phyloP scores from a whole-genome alignment of 1,284 basidiomycete species.

The Fistulina hepatica region DNA sequence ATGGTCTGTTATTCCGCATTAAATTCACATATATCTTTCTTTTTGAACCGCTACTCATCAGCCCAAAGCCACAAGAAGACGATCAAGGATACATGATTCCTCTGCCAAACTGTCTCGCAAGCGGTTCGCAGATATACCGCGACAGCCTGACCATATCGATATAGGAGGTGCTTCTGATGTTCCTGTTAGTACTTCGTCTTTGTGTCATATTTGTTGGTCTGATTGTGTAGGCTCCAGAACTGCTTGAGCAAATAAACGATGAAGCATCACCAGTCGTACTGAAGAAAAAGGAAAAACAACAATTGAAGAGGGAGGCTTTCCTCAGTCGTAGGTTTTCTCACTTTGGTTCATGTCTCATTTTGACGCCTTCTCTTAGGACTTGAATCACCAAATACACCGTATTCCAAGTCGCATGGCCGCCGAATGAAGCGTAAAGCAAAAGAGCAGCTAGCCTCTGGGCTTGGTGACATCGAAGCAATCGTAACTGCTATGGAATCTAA shows the following conservation, averaged over 20 bases:
- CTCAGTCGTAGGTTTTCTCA: constrained; percentile 40
- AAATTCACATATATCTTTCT: too few relatives aligned
- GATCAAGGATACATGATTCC: constrained; percentile 35
- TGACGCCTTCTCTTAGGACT: constrained; percentile 34
- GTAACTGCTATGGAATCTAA: constrained; percentile 43
- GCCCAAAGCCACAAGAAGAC: constrained; percentile 49
- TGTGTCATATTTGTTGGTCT: constrained; percentile 1
- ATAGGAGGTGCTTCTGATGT: constrained; percentile 28
- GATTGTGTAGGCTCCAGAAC: constrained; percentile 33
- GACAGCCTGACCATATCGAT: constrained; percentile 36
- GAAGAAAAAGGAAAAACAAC: constrained; percentile 63
- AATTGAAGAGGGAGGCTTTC: constrained; percentile 56
- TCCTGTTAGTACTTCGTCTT: constrained; percentile 24
- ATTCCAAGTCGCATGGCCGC: constrained; percentile 67
- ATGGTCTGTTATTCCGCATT: too few relatives aligned
- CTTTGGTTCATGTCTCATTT: constrained; percentile 1
- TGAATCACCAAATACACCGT: constrained; percentile 40
- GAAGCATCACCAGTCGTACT: constrained; percentile 20
- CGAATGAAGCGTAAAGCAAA: constrained; percentile 61
- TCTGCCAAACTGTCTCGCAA: constrained; percentile 41
- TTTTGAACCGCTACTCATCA: too few relatives aligned
- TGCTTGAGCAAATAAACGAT: constrained; percentile 27
- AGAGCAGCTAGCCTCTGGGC: constrained; percentile 54
- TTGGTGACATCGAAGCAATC: constrained; percentile 48
- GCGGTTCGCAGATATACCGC: constrained; percentile 37